Evolutionary conservation across 2,329 filamentous ascomycete species (phyloP).

Genomic region (Colletotrichum orbiculare): DNA sequence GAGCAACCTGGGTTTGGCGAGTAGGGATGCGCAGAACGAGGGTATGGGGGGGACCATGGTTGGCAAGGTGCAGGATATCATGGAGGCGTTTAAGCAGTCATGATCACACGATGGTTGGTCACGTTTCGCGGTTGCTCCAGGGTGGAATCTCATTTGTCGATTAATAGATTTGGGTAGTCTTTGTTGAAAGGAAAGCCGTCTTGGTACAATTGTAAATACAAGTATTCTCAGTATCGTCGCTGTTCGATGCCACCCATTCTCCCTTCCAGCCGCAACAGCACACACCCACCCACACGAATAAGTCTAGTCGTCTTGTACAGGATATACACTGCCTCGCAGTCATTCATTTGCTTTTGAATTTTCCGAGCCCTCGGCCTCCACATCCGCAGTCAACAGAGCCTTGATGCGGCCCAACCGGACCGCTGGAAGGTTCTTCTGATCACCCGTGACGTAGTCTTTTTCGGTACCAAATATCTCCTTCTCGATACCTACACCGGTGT

Average conservation of each 20-base stretch:
- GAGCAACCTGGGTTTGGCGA: slow-evolving; percentile 41
- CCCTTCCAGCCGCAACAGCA: too few relatives aligned
- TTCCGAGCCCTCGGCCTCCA: too few relatives aligned
- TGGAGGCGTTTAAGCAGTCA: background rate
- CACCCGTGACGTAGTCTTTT: background rate
- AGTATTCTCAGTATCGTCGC: background rate
- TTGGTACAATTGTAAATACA: background rate
- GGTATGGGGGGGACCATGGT: slow-evolving; percentile 39
- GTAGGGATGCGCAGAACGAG: slow-evolving; percentile 39
- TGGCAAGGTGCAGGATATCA: slow-evolving; percentile 35
- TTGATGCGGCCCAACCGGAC: background rate
- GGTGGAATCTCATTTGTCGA: background rate
- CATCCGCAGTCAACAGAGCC: background rate
- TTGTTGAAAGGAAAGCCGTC: background rate
- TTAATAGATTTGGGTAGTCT: background rate
- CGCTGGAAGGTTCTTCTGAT: background rate
- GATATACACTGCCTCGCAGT: background rate
- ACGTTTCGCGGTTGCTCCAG: too few relatives aligned
- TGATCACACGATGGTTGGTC: background rate
- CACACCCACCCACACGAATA: background rate
- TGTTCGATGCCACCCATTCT: slow-evolving; percentile 6
- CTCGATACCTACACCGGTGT: slow-evolving; percentile 40
- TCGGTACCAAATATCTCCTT: slow-evolving; percentile 35
- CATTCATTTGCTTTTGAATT: too few relatives aligned
- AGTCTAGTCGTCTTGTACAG: slow-evolving; percentile 15